Evolutionary conservation across 768 basidiomycete species (phyloP).

Genomic region (Crucibulum laeve): DNA sequence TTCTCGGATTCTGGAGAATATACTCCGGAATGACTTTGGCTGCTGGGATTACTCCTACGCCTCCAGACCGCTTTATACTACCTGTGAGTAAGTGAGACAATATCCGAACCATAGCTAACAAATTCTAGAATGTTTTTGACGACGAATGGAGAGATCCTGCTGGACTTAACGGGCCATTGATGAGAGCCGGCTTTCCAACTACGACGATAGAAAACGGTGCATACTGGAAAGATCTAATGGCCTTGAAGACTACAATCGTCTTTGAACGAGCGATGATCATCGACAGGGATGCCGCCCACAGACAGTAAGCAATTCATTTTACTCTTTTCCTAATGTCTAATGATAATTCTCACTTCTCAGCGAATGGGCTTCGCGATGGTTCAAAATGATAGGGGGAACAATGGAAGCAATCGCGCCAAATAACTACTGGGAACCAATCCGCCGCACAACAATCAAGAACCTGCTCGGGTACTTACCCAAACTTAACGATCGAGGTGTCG

Average conservation of each 20-base stretch:
- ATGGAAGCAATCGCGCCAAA: conserved; percentile 21
- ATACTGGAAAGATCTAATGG: conserved; percentile 61
- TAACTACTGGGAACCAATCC: conserved; percentile 31
- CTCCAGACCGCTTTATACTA: conserved; percentile 15
- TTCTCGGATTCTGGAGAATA: conserved; percentile 18
- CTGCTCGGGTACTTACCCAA: conserved; percentile 25
- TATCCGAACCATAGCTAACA: neutral
- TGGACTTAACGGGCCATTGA: conserved; percentile 56
- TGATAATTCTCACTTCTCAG: conserved; percentile 12
- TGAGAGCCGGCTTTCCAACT: conserved; percentile 61
- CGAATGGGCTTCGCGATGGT: conserved; percentile 20
- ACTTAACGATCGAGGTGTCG: conserved; percentile 9
- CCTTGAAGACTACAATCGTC: conserved; percentile 41
- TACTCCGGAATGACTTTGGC: conserved; percentile 10
- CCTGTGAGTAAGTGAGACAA: conserved; percentile 11
- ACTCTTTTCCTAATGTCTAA: neutral
- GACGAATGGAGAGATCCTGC: conserved; percentile 56
- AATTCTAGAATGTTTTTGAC: too few species aligned
- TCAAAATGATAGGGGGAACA: conserved; percentile 30
- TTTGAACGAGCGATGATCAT: conserved; percentile 59
- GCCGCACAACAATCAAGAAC: conserved; percentile 20
- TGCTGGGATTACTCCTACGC: neutral
- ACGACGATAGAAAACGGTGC: conserved; percentile 50
- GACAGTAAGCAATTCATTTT: conserved; percentile 20
- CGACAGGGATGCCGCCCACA: conserved; percentile 61